Evolutionary conservation across 805 yeast genomes (phyloP).

Genomic region (Wilhelminamyces savonicus): DNA sequence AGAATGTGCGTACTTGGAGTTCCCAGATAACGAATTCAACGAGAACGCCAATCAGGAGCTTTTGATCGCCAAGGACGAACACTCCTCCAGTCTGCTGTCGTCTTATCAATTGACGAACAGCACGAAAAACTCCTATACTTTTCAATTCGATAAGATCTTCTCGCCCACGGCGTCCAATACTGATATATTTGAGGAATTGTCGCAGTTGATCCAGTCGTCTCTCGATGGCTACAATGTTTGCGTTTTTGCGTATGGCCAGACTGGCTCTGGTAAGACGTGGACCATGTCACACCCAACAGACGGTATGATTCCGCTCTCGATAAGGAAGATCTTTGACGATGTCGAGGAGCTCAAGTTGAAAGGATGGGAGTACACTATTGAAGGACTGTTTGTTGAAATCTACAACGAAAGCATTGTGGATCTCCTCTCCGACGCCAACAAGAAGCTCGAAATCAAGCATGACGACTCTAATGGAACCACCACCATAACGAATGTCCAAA

Average conservation of each 20-base stretch:
- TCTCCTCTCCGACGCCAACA: constrained; percentile 35
- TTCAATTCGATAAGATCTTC: constrained; percentile 78
- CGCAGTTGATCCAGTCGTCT: constrained; percentile 67
- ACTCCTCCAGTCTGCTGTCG: no score
- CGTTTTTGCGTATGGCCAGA: constrained; percentile 38
- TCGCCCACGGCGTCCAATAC: constrained; percentile 44
- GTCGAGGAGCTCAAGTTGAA: constrained; percentile 39
- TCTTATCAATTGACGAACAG: no score
- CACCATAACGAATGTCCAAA: constrained; percentile 51
- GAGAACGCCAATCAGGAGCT: constrained; percentile 31
- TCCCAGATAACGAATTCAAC: constrained; percentile 21
- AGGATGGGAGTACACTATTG: constrained; percentile 59
- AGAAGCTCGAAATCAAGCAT: constrained; percentile 67
- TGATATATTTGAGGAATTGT: constrained; percentile 75
- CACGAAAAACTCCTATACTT: constrained; percentile 23
- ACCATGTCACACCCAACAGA: constrained; percentile 72
- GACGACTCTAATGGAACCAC: constrained; percentile 51
- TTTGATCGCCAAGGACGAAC: constrained; percentile 16
- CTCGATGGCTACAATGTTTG: constrained; percentile 36
- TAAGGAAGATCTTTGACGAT: constrained; percentile 61
- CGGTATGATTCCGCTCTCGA: constrained; percentile 80
- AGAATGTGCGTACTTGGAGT: constrained; percentile 8
- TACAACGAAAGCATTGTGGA: constrained; percentile 82
- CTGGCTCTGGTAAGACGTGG: constrained; percentile 80
- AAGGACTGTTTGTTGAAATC: constrained; percentile 81